Conservation (phyloP, 441 rosid genomes). For the Breynia disticha region DNA sequence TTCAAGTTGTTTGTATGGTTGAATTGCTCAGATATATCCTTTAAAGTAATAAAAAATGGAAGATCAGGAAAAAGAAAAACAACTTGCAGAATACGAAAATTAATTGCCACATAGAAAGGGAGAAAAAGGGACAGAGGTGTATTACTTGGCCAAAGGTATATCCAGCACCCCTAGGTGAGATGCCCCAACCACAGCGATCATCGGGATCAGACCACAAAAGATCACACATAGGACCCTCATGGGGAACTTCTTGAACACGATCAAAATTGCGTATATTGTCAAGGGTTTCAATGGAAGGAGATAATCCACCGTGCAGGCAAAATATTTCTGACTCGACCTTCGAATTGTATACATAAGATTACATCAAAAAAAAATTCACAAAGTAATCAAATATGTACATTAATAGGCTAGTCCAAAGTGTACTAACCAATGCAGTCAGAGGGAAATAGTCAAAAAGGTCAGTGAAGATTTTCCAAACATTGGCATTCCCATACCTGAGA, state of each 20-base stretch:
- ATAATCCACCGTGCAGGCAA: constrained; percentile 90
- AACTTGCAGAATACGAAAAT: neutral
- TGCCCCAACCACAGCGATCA: constrained; percentile 97
- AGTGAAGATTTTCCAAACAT: constrained; percentile 87
- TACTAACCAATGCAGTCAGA: constrained; percentile 86
- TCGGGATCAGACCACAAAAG: constrained; percentile 96
- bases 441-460: constrained; percentile 93
- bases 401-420: neutral
- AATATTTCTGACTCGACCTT: constrained; percentile 95
- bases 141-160: constrained; percentile 92
- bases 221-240: constrained; percentile 98
- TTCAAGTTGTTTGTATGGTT: constrained; percentile 80
- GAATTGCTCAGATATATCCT: constrained; percentile 95
- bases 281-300: constrained; percentile 92
- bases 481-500: constrained; percentile 85
- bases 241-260: constrained; percentile 96
- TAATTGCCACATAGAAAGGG: constrained; percentile 3
- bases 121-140: neutral
- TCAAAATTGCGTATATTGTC: constrained; percentile 90
- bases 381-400: neutral
- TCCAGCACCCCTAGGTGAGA: constrained; percentile 95
- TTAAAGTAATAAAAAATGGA: constrained; percentile 2
- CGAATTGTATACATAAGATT: constrained; percentile 14
- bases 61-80: neutral
- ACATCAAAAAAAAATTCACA: neutral